These are phyloP conservation scores for Paramarasmius palmivorus DNA, from an alignment of 1,284 basidiomycete species.

Conservation along the genomic window DNA sequence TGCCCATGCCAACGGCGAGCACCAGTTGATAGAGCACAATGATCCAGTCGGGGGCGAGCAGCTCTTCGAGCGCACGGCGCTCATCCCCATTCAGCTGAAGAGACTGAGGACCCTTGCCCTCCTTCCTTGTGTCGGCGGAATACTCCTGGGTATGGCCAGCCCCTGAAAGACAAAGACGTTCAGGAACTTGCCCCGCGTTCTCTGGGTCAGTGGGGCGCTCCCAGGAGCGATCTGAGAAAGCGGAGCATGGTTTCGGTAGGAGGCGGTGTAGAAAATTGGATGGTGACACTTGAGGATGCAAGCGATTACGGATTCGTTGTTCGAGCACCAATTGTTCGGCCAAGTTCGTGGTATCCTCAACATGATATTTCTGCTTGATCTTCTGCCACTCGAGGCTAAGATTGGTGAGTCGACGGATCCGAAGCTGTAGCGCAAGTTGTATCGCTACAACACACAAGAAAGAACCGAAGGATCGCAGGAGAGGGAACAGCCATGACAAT, in stretches of 20 bases:
- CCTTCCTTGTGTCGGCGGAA: too few species aligned
- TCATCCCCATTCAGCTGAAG: too few species aligned
- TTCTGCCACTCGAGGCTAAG: neutral
- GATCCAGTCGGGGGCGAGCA: neutral
- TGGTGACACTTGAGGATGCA: too few species aligned
- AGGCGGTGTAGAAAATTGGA: too few species aligned
- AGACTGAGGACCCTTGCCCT: too few species aligned
- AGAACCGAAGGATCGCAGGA: neutral
- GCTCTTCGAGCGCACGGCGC: neutral
- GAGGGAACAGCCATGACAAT: neutral
- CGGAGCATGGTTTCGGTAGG: too few species aligned
- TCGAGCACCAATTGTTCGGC: neutral
- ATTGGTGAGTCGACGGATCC: neutral
- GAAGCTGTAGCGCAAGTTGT: neutral
- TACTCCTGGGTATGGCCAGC: too few species aligned
- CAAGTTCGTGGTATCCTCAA: too few species aligned
- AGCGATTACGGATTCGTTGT: neutral
- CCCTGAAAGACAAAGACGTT: too few species aligned
- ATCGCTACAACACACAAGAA: neutral
- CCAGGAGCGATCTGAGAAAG: too few species aligned
- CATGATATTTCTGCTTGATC: neutral
- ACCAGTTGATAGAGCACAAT: neutral
- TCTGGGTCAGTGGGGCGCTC: too few species aligned
- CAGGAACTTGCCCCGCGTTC: too few species aligned
- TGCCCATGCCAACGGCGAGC: constrained; percentile 5